Percentiles rank a stretch among this genome's conserved stretches.
Conservation (phyloP, 164 flowering plant genomes). For the Amborella trichopoda region DNA sequence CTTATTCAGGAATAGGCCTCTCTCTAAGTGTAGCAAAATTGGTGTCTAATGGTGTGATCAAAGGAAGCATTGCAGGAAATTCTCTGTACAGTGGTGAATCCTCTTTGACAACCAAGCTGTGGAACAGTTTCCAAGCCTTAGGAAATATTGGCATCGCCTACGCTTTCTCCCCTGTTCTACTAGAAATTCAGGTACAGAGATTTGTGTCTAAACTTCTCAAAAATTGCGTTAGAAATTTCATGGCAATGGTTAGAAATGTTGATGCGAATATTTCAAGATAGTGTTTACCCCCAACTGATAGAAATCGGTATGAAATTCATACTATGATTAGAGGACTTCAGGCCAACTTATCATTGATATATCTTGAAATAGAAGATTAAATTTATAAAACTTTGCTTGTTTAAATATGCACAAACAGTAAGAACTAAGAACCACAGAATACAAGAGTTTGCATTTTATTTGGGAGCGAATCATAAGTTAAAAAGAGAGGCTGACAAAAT, state of each 20-base stretch:
- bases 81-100: background rate
- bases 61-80: background rate
- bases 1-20: background rate
- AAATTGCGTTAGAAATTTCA: background rate
- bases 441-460: too few species aligned
- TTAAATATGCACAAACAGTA: too few species aligned
- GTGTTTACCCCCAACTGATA: too few species aligned
- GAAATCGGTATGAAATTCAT: too few species aligned
- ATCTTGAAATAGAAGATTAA: background rate
- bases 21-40: background rate
- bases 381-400: too few species aligned
- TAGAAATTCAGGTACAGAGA: slow-evolving; percentile 26
- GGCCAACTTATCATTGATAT: too few species aligned
- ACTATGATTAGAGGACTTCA: too few species aligned
- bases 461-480: too few species aligned
- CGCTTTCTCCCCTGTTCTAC: slow-evolving; percentile 16
- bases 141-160: slow-evolving; percentile 43
- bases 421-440: too few species aligned
- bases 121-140: slow-evolving; percentile 24
- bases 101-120: slow-evolving; percentile 28
- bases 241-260: background rate
- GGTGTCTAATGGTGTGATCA: background rate
- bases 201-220: background rate
- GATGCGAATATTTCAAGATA: background rate
- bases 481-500: too few species aligned